A percentile compares a stretch with the other conserved stretches of the same genome.
These are phyloP conservation scores for Arthrobotrys megalospora DNA, from an alignment of 2,329 filamentous ascomycete genomes.

Conservation along the genomic window DNA sequence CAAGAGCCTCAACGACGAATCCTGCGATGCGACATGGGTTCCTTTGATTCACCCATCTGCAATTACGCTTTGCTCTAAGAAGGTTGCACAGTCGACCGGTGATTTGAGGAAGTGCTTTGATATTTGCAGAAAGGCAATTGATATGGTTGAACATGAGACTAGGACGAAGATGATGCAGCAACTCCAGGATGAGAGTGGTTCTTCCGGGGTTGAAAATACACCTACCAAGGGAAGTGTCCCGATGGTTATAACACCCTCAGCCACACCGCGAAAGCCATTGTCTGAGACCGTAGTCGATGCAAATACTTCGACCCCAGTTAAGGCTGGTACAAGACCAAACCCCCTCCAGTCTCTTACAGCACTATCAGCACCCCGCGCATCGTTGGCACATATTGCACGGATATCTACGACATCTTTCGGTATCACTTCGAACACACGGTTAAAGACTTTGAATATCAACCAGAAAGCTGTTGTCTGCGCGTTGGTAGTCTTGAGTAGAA, in stretches of 20 bases:
- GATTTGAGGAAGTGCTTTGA: slow-evolving; percentile 96
- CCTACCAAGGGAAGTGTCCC: slow-evolving; percentile 67
- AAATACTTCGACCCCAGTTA: slow-evolving; percentile 70
- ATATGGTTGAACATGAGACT: slow-evolving; percentile 89
- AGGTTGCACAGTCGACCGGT: slow-evolving; percentile 92
- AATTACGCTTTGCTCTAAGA: slow-evolving; percentile 93
- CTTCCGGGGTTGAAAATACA: slow-evolving; percentile 43
- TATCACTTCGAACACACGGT: slow-evolving; percentile 86
- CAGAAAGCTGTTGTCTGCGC: slow-evolving; percentile 96
- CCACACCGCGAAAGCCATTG: slow-evolving; percentile 69
- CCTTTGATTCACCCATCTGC: slow-evolving; percentile 95
- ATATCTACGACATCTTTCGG: slow-evolving; percentile 91
- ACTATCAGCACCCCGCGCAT: slow-evolving; percentile 84
- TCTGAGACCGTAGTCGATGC: slow-evolving; percentile 84
- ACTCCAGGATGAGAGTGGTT: slow-evolving; percentile 73
- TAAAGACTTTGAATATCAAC: slow-evolving; percentile 91
- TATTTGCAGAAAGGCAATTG: slow-evolving; percentile 89
- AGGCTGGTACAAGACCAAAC: slow-evolving; percentile 32
- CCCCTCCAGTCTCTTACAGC: slow-evolving; percentile 60
- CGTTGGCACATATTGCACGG: slow-evolving; percentile 90
- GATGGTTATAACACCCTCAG: slow-evolving; percentile 41
- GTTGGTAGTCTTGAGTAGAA: slow-evolving; percentile 85
- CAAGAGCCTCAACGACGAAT: slow-evolving; percentile 75
- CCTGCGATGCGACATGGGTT: slow-evolving; percentile 73
- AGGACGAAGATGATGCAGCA: slow-evolving; percentile 78